phyloP scores from a whole-genome alignment of 2,329 filamentous ascomycete genomes.

The Bipolaris cookei region DNA sequence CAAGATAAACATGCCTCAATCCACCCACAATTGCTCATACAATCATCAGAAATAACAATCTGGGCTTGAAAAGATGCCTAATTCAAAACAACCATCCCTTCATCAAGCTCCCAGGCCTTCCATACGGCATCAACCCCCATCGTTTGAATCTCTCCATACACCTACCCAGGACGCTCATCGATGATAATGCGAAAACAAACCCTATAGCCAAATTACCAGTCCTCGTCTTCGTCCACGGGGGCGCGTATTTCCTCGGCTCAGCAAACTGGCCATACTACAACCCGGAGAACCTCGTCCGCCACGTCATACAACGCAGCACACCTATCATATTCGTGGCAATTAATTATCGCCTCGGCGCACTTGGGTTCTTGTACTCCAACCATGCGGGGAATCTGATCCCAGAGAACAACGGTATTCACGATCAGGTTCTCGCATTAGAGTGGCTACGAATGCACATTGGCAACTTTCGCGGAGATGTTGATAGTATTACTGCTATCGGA shows the following conservation, averaged over 20 bases:
- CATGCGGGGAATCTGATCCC: constrained; percentile 41
- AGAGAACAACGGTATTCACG: constrained; percentile 39
- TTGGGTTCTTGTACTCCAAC: constrained; percentile 52
- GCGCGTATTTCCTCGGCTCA: constrained; percentile 57
- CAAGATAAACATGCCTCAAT: not conserved
- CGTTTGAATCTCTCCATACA: constrained; percentile 51
- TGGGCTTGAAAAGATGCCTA: constrained; percentile 18
- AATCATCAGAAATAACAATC: constrained; percentile 12
- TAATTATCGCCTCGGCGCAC: constrained; percentile 36
- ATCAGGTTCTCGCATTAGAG: constrained; percentile 45
- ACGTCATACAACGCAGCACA: constrained; percentile 11
- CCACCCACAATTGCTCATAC: constrained; percentile 8
- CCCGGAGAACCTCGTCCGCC: constrained; percentile 27
- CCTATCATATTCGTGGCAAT: constrained; percentile 17
- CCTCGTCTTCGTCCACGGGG: constrained; percentile 61
- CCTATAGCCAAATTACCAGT: constrained; percentile 53
- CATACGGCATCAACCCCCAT: constrained; percentile 20
- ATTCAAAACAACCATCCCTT: constrained; percentile 4
- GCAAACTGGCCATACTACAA: constrained; percentile 61
- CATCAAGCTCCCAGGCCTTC: constrained; percentile 19
- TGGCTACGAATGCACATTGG: constrained; percentile 47
- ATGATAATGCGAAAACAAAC: constrained; percentile 37
- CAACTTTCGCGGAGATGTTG: constrained; percentile 45
- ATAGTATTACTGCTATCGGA: constrained; percentile 8
- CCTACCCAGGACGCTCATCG: constrained; percentile 48